A percentile compares a stretch with the other conserved stretches of the same genome.
These are phyloP conservation scores for Leavenworthia alabamica DNA, from an alignment of 345 rosid genomes.

Conservation along the genomic window DNA sequence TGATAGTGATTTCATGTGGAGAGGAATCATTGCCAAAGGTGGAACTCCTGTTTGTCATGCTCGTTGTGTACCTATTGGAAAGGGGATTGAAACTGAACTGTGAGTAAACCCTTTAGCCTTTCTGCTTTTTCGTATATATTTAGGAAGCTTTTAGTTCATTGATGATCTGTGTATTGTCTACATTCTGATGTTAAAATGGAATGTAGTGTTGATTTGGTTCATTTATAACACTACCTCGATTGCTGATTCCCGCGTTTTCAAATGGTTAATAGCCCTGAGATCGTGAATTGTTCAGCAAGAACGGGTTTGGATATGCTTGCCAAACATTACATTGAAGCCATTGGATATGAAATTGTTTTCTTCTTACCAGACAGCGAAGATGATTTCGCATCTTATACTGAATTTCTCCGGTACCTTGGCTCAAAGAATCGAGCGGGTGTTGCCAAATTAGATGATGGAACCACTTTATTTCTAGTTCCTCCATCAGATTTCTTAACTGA, in stretches of 20 bases:
- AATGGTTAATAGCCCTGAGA: slow-evolving; percentile 58
- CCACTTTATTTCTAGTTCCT: slow-evolving; percentile 88
- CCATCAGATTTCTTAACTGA: slow-evolving; percentile 87
- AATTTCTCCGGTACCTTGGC: slow-evolving; percentile 88
- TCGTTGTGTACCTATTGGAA: slow-evolving; percentile 52
- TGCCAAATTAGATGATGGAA: slow-evolving; percentile 90
- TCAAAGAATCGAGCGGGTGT: slow-evolving; percentile 94
- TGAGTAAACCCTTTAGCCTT: slow-evolving; percentile 38
- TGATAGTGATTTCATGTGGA: slow-evolving; percentile 63
- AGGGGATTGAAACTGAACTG: slow-evolving; percentile 45
- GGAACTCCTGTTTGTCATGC: slow-evolving; percentile 58
- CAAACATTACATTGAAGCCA: slow-evolving; percentile 70
- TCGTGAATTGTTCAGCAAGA: slow-evolving; percentile 94
- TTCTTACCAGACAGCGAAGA: slow-evolving; percentile 93
- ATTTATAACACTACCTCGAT: not conserved
- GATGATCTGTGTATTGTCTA: not conserved
- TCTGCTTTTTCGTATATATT: not conserved
- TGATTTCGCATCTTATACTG: slow-evolving; percentile 95
- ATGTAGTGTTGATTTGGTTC: slow-evolving; percentile 1
- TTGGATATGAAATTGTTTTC: slow-evolving; percentile 78
- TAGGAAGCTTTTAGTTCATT: not conserved
- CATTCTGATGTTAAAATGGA: slow-evolving; percentile 3
- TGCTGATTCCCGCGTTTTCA: slow-evolving; percentile 18
- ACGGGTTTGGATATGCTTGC: slow-evolving; percentile 91
- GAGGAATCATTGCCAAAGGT: slow-evolving; percentile 58